phyloP scores from a whole-genome alignment of 1,284 basidiomycete species.

The Malassezia japonica region DNA sequence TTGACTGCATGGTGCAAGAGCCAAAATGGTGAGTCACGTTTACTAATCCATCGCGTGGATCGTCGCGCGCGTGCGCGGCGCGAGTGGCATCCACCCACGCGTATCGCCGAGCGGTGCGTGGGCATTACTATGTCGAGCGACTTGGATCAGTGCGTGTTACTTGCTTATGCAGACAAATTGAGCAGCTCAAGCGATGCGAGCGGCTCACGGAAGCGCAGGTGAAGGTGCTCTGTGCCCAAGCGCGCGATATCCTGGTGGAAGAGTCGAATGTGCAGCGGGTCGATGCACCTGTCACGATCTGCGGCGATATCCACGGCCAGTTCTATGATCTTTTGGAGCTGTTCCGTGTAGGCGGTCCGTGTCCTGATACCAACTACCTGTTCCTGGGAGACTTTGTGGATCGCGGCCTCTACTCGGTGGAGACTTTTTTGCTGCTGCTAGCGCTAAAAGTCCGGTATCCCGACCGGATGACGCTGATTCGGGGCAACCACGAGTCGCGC shows the following conservation, averaged over 20 bases:
- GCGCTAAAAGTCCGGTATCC: conserved; percentile 95
- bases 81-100: no score
- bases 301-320: conserved; percentile 97
- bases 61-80: no score
- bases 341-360: conserved; percentile 87
- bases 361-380: conserved; percentile 91
- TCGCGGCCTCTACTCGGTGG: conserved; percentile 92
- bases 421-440: conserved; percentile 87
- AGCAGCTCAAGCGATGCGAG: conserved; percentile 39
- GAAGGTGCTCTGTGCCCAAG: conserved; percentile 69
- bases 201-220: conserved; percentile 39
- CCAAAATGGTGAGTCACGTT: no score
- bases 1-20: no score
- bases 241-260: conserved; percentile 83
- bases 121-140: conserved; percentile 31
- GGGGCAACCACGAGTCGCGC: conserved; percentile 96
- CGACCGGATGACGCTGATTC: conserved; percentile 90
- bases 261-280: conserved; percentile 95
- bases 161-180: conserved; percentile 26
- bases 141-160: conserved; percentile 20
- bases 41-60: no score
- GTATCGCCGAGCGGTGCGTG: no score
- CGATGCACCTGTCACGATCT: conserved; percentile 93
- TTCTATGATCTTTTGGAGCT: conserved; percentile 96
- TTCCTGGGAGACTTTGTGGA: conserved; percentile 65